Conservation (phyloP, 768 basidiomycete genomes). For the Pisolithus orientalis region DNA sequence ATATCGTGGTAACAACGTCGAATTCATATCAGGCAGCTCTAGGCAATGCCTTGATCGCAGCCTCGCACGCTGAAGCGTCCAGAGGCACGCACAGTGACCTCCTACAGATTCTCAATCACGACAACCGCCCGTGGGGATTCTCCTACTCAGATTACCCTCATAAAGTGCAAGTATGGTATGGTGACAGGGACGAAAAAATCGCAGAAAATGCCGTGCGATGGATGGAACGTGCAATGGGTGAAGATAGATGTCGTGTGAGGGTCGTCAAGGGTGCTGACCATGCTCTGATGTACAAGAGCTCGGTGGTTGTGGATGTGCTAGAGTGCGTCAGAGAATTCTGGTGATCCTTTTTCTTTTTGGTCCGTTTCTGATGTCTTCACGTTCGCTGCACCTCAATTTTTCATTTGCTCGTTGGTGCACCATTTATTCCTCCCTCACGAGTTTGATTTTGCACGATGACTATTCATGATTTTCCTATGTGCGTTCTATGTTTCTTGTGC, state of each 20-base stretch:
- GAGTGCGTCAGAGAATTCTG: conserved; percentile 62
- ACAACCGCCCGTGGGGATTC: conserved; percentile 86
- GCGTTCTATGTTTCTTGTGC: conserved; percentile 17
- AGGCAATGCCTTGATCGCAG: conserved; percentile 87
- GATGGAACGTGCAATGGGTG: conserved; percentile 84
- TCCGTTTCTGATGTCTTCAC: neutral
- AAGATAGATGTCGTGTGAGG: conserved; percentile 67
- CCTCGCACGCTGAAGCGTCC: conserved; percentile 91
- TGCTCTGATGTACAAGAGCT: conserved; percentile 86
- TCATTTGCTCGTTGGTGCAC: conserved; percentile 13
- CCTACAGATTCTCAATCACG: conserved; percentile 86
- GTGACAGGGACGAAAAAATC: conserved; percentile 90
- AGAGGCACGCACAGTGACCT: conserved; percentile 90
- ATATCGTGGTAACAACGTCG: conserved; percentile 19
- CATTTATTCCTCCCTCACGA: conserved; percentile 5
- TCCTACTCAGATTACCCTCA: conserved; percentile 76
- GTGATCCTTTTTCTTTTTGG: conserved; percentile 19
- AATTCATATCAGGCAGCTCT: conserved; percentile 54
- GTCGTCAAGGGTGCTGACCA: conserved; percentile 89
- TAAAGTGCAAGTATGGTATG: conserved; percentile 83
- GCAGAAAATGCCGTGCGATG: conserved; percentile 85
- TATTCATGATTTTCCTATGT: conserved; percentile 4
- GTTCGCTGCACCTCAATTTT: conserved; percentile 3
- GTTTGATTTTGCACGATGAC: conserved; percentile 5
- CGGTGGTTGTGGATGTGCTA: conserved; percentile 79